A percentile compares a stretch with the other conserved stretches of the same genome.
phyloP scores from a whole-genome alignment of 768 basidiomycete species.

The Suillus tomentosus region DNA sequence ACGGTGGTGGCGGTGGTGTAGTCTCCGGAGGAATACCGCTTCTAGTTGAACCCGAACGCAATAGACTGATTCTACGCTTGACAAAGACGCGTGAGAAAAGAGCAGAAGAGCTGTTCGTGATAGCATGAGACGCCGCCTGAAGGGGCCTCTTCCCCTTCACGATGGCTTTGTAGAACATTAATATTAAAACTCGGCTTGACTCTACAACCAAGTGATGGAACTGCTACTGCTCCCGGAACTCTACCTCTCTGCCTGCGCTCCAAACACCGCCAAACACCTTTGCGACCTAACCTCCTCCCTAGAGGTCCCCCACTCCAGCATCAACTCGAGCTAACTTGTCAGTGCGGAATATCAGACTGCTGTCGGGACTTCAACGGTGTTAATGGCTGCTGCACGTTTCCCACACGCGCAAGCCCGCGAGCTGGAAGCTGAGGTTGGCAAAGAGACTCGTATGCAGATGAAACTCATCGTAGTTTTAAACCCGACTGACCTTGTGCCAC shows the following conservation, averaged over 20 bases:
- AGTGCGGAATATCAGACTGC: slow-evolving; percentile 22
- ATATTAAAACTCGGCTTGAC: no score
- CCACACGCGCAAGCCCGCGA: slow-evolving; percentile 38
- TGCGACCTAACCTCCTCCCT: no score
- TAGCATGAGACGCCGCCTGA: slow-evolving; percentile 50
- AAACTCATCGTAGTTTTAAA: background rate
- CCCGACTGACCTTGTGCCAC: background rate
- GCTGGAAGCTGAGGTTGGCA: slow-evolving; percentile 38
- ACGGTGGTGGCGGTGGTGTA: slow-evolving; percentile 45
- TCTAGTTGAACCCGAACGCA: slow-evolving; percentile 18
- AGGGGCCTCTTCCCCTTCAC: slow-evolving; percentile 54
- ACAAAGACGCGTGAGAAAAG: slow-evolving; percentile 35
- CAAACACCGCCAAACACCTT: no score
- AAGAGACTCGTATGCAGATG: slow-evolving; percentile 31
- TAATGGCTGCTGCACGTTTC: slow-evolving; percentile 40
- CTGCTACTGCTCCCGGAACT: no score
- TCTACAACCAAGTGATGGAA: no score
- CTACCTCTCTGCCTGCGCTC: no score
- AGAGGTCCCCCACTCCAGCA: background rate
- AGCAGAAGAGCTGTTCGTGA: slow-evolving; percentile 34
- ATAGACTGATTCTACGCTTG: slow-evolving; percentile 33
- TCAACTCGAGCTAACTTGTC: background rate
- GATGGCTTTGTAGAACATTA: slow-evolving; percentile 32
- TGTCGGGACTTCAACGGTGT: slow-evolving; percentile 30
- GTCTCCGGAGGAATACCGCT: slow-evolving; percentile 39